Evolutionary conservation across 495 filamentous ascomycete genomes (phyloP), one percentile per base, ranked within the genome.

Genomic region (Ramalina intermedia): DNA sequence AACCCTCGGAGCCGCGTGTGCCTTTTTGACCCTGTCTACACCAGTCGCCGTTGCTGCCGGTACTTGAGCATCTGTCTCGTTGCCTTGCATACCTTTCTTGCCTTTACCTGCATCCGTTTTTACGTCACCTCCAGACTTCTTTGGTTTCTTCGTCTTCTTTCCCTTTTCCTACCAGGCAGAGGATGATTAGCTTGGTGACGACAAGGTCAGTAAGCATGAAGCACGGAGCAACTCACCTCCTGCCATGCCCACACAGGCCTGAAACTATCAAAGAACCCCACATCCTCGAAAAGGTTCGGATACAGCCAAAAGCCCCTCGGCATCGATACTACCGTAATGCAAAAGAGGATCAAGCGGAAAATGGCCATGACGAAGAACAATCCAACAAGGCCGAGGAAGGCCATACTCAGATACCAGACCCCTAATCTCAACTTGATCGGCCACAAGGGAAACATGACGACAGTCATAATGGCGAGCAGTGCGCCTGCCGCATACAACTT

Each of bases 351-450:
- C 18, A 96, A 72, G 47, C 93, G 77, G 75, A 96, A 86, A 55
- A 99, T 90, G 0, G 90, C 81, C 90, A 99, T 96, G 57, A 78
- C 84, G 66, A 99, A 95, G 79, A 99, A 99, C 46, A 94, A 65
- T 27, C 87, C 93, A 37, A 99, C 77, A 46, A 96, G 72, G 21
- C 86, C 85, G 58, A 96, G 72, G 80, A 91, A 87, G 38, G 80
- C 90, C 75, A 96, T 94, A 69, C 84, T 90, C 42, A 96, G 73
- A 66, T 99, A 96, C 85, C 94, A 99, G 29, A 96, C 93, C 27
- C 93, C 91, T 54, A 90, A 78, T 55, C 93, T 75, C 67, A 96
- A 63, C 63, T 85, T 79, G 37, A 91, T 76, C 6, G 93, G 93
- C 93, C 93, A 99, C 41, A 99, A 76, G 11, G 93, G 93, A 72